Percentiles rank a stretch among this genome's conserved stretches.
phyloP scores from a whole-genome alignment of 2,329 filamentous ascomycete genomes.

The Dothiorella sarmentorum region DNA sequence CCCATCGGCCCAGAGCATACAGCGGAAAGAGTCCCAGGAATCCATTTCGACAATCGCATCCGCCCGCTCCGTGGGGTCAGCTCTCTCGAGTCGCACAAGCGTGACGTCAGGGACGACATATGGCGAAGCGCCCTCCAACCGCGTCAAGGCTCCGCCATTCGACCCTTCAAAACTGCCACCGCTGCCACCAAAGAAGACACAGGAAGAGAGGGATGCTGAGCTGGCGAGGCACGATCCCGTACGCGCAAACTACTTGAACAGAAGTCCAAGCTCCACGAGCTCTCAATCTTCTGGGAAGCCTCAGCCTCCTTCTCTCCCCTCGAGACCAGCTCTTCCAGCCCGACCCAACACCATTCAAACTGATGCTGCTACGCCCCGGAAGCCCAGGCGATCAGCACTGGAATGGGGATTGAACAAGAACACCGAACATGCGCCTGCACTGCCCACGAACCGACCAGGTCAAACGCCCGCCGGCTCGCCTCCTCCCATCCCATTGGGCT shows the following conservation, averaged over 20 bases:
- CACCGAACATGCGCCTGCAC: conserved; percentile 29
- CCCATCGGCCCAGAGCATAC: conserved; percentile 38
- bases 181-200: conserved; percentile 49
- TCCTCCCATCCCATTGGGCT: conserved; percentile 53
- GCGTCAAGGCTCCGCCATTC: conserved; percentile 55
- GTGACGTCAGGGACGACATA: conserved; percentile 33
- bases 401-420: conserved; percentile 44
- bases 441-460: conserved; percentile 21
- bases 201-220: conserved; percentile 40
- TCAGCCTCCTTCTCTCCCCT: conserved; percentile 25
- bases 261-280: not conserved
- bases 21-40: conserved; percentile 40
- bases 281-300: conserved; percentile 12
- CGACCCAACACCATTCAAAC: conserved; percentile 22
- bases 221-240: conserved; percentile 23
- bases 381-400: conserved; percentile 46
- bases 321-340: conserved; percentile 28
- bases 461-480: conserved; percentile 26
- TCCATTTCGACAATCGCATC: conserved; percentile 52
- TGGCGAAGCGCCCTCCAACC: conserved; percentile 32
- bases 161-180: conserved; percentile 54
- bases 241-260: conserved; percentile 17
- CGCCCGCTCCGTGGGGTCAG: conserved; percentile 48
- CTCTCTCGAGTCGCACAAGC: conserved; percentile 45
- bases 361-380: conserved; percentile 24